phyloP scores from a whole-genome alignment of 2,329 filamentous ascomycete species.

The Penicillium fuscoglaucum region DNA sequence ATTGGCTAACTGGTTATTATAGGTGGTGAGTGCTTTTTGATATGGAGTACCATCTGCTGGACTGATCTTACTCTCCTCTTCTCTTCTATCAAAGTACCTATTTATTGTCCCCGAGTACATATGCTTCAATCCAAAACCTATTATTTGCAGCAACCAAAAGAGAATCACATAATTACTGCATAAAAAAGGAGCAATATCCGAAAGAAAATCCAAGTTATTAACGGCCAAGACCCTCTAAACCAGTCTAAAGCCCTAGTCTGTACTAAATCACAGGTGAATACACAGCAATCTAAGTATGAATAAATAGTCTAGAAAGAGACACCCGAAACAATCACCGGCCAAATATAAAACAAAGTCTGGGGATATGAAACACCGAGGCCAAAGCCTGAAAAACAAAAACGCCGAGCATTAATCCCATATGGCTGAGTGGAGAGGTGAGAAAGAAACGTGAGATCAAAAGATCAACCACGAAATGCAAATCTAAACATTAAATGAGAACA shows the following conservation, averaged over 20 bases:
- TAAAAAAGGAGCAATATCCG: background rate
- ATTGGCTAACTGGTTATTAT: background rate
- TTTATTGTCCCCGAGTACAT: background rate
- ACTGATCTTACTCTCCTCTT: background rate
- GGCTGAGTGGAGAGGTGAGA: slow-evolving; percentile 9
- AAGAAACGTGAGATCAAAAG: background rate
- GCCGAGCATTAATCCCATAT: slow-evolving; percentile 2
- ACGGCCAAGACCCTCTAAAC: background rate
- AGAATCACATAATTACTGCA: background rate
- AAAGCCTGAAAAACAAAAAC: background rate
- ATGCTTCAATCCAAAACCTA: background rate
- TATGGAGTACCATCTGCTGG: background rate
- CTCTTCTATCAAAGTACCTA: background rate
- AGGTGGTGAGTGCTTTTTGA: slow-evolving; percentile 13
- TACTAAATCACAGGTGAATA: background rate
- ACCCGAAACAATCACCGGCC: background rate
- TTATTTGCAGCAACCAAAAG: background rate
- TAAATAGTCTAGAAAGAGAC: background rate
- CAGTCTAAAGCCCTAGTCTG: background rate
- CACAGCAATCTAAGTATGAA: background rate
- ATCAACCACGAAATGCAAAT: slow-evolving; percentile 5
- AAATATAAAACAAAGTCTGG: background rate
- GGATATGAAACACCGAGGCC: background rate
- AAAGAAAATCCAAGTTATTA: background rate
- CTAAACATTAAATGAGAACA: slow-evolving; percentile 4